Evolutionary conservation across 148 eudicot species (phyloP), one percentile per base, ranked within the genome.

Genomic region (Simmondsia chinensis): DNA sequence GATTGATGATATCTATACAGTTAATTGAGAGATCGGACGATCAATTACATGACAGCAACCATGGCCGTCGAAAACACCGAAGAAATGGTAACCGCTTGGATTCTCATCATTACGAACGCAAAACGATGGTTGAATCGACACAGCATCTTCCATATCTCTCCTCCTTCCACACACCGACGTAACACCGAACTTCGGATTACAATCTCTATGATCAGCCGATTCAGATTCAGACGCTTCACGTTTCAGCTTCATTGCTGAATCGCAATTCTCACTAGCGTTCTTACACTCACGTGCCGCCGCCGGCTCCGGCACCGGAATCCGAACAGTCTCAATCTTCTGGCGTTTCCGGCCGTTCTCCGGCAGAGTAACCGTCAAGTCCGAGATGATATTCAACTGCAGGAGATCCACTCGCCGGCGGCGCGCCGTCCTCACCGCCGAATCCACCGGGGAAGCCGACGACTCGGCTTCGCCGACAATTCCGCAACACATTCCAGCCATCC

Each of bases 131-230:
- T 56, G 62, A 18, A 87, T 54, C 12, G 86, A 67, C 0, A 81
- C 84, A 0, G 87, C 59, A 45, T 89, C 97, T 57, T 89, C 97
- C 97, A 89, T 89, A 21, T 89, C 97, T 43, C 73, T 44, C 41
- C 97, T 56, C 42, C 87, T 61, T 7, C 97, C 97, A 33, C 87
- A 69, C 24, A 89, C 76, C 1, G 95, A 80, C 0, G 74, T 66
- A 10, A 56, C 36, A 0, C 97, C 97, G 26, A 69, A 82, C 61
- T 72, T 82, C 0, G 76, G 70, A 19, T 59, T 14, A 33, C 21
- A 5, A 15, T 60, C 32, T 1, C 46, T 12, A 3, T 43, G 22
- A 2, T 10, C 3, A 13, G 9, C 13, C 9, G 7, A n/a, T 8
- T 8, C 14, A 1, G 31, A 10, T 8, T 43, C 42, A 0, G 2